Evolutionary conservation across 768 basidiomycete species (phyloP), one percentile per base, ranked within the genome.

Genomic region (Podaxis pistillaris): DNA sequence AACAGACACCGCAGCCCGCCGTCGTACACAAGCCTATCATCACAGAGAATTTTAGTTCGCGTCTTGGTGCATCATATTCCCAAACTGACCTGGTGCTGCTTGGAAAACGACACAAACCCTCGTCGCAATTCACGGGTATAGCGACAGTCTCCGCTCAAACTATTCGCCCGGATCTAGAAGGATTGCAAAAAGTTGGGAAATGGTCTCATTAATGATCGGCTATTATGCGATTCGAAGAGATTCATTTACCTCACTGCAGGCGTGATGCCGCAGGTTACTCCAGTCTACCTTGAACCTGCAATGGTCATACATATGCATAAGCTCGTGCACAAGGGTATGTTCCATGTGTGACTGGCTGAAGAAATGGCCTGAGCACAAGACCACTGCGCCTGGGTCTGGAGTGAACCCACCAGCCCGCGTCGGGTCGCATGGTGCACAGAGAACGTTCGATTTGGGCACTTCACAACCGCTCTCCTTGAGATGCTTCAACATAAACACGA

Each of bases 241-340:
- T 36, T 44, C 19, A 77, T 87, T 69, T 66, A 96, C 96, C 86
- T 98, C 96, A 70, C 91, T 94, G 73, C 97, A 99, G 2, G 96
- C 97, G 72, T 97, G 94, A 78, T 97, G 95, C 62, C 94, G 78
- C 60, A 98, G 71, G 74, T 98, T 91, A 52, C 74, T 75, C 95
- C 93, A 97, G 73, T 97, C 87, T 1, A 97, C 91, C 64, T 94
- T 92, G 78, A 98, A 98, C 74, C 87, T 87, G 75, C 93, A 91
- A 65, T 96, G 92, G 73, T 99, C 97, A 72, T 92, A 98, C 83
- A 94, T 88, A 71, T 98, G 97, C 26, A 98, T 76, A 51, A 98
- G 84, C 72, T 99, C 97, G 70, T 99, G 97, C 22, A 91, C 83
- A 37, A 99, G 78, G 33, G 96, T 96, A 69, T 93, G 86, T 74